phyloP scores from a whole-genome alignment of 2,329 filamentous ascomycete species.

The Decorospora gaudefroyi region DNA sequence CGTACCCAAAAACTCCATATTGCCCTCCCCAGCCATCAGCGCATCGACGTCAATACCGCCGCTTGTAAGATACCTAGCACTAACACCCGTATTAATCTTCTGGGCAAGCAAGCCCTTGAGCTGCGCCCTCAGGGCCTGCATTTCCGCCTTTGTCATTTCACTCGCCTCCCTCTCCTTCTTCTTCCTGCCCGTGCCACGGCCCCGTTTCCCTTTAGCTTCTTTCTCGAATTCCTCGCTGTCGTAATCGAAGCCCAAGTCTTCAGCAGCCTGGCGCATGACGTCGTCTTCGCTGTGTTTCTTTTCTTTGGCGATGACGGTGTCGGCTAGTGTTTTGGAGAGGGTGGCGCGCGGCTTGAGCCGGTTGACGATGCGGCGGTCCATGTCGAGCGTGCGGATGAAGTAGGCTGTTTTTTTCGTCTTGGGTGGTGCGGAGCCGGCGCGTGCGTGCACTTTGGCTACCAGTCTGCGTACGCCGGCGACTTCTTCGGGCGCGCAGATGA shows the following conservation, averaged over 20 bases:
- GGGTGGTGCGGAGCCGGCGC: constrained; percentile 51
- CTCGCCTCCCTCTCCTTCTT: constrained; percentile 74
- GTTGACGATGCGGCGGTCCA: constrained; percentile 78
- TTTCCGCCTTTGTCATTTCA: constrained; percentile 71
- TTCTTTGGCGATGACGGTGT: constrained; percentile 81
- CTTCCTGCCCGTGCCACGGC: constrained; percentile 71
- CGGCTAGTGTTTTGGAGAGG: constrained; percentile 85
- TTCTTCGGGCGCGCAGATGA: constrained; percentile 91
- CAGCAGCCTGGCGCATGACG: constrained; percentile 81
- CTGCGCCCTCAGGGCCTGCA: constrained; percentile 71
- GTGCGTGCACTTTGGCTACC: constrained; percentile 82
- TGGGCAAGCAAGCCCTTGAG: constrained; percentile 70
- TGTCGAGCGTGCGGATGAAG: constrained; percentile 77
- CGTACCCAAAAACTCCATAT: constrained; percentile 68
- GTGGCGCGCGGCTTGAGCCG: constrained; percentile 76
- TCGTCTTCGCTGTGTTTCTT: constrained; percentile 82
- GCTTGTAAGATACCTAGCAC: constrained; percentile 81
- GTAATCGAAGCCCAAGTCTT: constrained; percentile 92
- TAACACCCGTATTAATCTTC: constrained; percentile 84
- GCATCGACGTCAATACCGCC: constrained; percentile 80
- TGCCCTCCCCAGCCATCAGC: constrained; percentile 63
- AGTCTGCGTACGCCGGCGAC: constrained; percentile 81
- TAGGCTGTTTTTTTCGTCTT: constrained; percentile 61
- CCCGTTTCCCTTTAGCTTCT: constrained; percentile 61
- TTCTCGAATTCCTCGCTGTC: constrained; percentile 80